Base-by-base conservation (phyloP, 2,329 filamentous ascomycete species). In the Colletotrichum noveboracense region DNA sequence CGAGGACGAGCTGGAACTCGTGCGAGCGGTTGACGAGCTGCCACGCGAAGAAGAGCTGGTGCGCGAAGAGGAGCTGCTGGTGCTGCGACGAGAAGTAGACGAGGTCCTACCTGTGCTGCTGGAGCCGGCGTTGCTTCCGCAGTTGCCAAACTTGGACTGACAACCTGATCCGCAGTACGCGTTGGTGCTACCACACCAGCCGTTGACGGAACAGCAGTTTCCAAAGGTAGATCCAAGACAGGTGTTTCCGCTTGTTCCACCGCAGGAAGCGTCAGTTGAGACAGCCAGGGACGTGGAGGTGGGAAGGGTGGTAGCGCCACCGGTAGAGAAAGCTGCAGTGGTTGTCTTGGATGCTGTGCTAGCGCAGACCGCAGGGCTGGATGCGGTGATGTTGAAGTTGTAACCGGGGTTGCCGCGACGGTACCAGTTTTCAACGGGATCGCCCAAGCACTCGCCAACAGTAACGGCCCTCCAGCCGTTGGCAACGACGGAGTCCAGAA, bases 351-450 rank as follows among this genome's bases (percentile, higher is more conserved):
- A 32, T 18, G 58, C 26, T 2, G 75, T 77, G 55, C 34, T 24
- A n/a, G 65, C 14, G 36, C 75, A 77, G 12, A 26, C 73, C 21
- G 30, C 5, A 3, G 75, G 67, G 60, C 60, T 77, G 8, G 30
- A 38, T 1, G 75, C 73, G 5, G 60, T 69, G 48, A 69, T 70
- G 9, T 76, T 67, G 60, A 76, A 77, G 80, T 82, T 16, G 79
- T 82, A 13, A 79, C 78, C 38, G 71, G 77, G 77, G 21, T 76
- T 76, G 26, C 24, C 43, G 5, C 75, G 71, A 14, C 87, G 85
- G 80, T 89, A 89, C 87, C 87, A 89, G 81, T 89, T 89, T 38
- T 78, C 81, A 7, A 78, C 70, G 12, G 85, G 83, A 77, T 89
- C 87, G 12, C 83, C 84, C 43, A 89, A 80, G 76, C 87, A 89